phyloP scores from a whole-genome alignment of 2,329 filamentous ascomycete species.

The Cytospora chrysosperma region DNA sequence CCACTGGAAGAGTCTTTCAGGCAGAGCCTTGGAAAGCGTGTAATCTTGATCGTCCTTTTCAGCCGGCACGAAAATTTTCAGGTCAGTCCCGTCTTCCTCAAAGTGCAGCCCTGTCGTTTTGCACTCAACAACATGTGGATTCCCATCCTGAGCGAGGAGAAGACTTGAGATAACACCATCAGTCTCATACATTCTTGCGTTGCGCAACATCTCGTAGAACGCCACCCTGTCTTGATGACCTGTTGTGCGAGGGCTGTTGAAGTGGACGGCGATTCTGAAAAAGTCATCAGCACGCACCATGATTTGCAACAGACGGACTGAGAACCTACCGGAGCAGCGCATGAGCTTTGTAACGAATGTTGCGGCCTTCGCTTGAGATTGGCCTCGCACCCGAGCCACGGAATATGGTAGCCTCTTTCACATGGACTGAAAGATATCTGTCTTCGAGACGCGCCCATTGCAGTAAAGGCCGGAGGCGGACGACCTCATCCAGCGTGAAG shows the following conservation, averaged over 20 bases:
- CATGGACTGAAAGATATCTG: conserved; percentile 35
- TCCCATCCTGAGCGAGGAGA: conserved; percentile 31
- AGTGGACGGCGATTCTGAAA: conserved; percentile 32
- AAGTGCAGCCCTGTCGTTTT: conserved; percentile 32
- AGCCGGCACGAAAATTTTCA: conserved; percentile 36
- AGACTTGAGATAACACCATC: conserved; percentile 33
- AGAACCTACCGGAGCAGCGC: conserved; percentile 34
- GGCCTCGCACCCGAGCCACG: conserved; percentile 16
- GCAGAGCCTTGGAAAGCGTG: conserved; percentile 32
- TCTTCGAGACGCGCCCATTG: conserved; percentile 34
- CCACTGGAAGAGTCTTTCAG: conserved; percentile 33
- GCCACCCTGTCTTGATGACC: conserved; percentile 9
- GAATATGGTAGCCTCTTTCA: conserved; percentile 36
- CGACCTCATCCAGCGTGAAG: conserved; percentile 36
- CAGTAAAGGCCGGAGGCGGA: conserved; percentile 33
- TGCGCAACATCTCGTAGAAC: conserved; percentile 30
- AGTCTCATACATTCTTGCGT: conserved; percentile 32
- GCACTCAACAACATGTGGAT: conserved; percentile 23
- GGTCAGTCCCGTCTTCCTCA: conserved; percentile 25
- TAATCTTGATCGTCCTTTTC: conserved; percentile 30
- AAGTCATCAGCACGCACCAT: not conserved
- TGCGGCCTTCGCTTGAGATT: conserved; percentile 24
- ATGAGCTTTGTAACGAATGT: conserved; percentile 34
- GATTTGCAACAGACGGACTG: not conserved
- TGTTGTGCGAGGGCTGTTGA: conserved; percentile 28